Evolutionary conservation across 2,329 filamentous ascomycete species (phyloP).

Genomic region (Didymella lethalis): DNA sequence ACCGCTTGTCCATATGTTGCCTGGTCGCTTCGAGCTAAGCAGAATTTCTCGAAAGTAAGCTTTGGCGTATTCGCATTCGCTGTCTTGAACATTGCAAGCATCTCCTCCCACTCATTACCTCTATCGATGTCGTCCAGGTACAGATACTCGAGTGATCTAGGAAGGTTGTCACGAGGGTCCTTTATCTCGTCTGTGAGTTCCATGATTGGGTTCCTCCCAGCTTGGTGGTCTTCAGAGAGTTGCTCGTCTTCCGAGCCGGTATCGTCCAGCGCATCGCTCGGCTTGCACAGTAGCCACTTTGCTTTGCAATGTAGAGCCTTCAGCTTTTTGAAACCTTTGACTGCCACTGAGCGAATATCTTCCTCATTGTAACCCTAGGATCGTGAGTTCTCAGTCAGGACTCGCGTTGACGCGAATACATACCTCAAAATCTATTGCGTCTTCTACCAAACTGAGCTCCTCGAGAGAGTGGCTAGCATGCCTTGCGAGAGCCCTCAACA

Average conservation of each 20-base stretch:
- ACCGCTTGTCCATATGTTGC: background rate
- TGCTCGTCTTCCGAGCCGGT: background rate
- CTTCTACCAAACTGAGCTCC: slow-evolving; percentile 4
- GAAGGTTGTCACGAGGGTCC: slow-evolving; percentile 15
- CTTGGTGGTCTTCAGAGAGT: slow-evolving; percentile 2
- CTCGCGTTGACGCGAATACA: background rate
- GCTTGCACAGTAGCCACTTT: background rate
- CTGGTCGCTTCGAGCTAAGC: background rate
- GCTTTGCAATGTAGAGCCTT: slow-evolving; percentile 11
- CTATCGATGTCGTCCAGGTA: slow-evolving; percentile 4
- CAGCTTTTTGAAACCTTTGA: slow-evolving; percentile 6
- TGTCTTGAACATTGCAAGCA: background rate
- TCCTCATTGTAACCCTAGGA: background rate
- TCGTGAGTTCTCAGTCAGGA: too few relatives aligned
- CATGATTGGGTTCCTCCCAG: background rate
- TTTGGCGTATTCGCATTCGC: slow-evolving; percentile 7
- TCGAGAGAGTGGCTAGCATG: slow-evolving; percentile 20
- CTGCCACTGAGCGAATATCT: slow-evolving; percentile 1
- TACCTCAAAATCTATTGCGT: background rate
- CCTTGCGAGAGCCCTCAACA: slow-evolving; percentile 17
- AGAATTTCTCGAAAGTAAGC: slow-evolving; percentile 9
- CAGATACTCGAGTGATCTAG: slow-evolving; percentile 12
- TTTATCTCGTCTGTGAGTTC: background rate
- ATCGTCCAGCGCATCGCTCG: background rate
- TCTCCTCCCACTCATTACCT: slow-evolving; percentile 1